Conservation (phyloP, 768 basidiomycete species). For the Tylopilus plumbeoviolaceoides region DNA sequence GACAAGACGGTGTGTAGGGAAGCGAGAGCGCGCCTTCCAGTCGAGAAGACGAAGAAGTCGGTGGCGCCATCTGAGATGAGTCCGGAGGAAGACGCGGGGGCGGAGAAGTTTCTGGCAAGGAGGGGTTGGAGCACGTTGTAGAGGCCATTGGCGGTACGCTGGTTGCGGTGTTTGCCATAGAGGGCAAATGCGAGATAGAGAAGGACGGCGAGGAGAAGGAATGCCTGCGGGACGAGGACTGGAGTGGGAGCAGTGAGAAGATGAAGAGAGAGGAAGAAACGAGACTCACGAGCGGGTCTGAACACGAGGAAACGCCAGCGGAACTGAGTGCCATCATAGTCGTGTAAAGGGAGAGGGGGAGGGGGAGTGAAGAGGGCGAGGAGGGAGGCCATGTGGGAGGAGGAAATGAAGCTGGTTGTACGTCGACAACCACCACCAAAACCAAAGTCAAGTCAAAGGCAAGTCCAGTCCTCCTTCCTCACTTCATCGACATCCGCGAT, state of each 20-base stretch:
- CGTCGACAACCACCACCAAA: slow-evolving; percentile 11
- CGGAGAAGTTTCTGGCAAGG: slow-evolving; percentile 71
- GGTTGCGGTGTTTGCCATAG: slow-evolving; percentile 59
- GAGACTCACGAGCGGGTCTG: slow-evolving; percentile 64
- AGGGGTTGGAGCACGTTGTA: slow-evolving; percentile 54
- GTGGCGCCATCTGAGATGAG: slow-evolving; percentile 65
- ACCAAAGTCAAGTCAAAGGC: slow-evolving; percentile 7
- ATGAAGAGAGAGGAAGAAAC: neutral
- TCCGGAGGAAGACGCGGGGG: slow-evolving; percentile 48
- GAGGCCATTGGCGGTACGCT: slow-evolving; percentile 61
- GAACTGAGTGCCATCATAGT: slow-evolving; percentile 75
- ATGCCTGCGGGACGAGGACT: slow-evolving; percentile 67
- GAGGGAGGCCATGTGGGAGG: slow-evolving; percentile 12
- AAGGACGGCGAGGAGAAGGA: slow-evolving; percentile 49
- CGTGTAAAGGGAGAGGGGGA: slow-evolving; percentile 21
- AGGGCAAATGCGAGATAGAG: slow-evolving; percentile 55
- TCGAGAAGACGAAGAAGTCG: slow-evolving; percentile 84
- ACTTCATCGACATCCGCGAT: too few relatives aligned
- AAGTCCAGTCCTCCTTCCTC: too few relatives aligned
- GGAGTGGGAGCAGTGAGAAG: neutral
- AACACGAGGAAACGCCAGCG: slow-evolving; percentile 75
- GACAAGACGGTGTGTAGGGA: slow-evolving; percentile 79
- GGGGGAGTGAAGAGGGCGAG: slow-evolving; percentile 13
- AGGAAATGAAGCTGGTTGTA: neutral
- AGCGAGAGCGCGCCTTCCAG: slow-evolving; percentile 72